These are phyloP conservation scores for Hypericum perforatum DNA, from an alignment of 345 rosid species.

Conservation along the genomic window DNA sequence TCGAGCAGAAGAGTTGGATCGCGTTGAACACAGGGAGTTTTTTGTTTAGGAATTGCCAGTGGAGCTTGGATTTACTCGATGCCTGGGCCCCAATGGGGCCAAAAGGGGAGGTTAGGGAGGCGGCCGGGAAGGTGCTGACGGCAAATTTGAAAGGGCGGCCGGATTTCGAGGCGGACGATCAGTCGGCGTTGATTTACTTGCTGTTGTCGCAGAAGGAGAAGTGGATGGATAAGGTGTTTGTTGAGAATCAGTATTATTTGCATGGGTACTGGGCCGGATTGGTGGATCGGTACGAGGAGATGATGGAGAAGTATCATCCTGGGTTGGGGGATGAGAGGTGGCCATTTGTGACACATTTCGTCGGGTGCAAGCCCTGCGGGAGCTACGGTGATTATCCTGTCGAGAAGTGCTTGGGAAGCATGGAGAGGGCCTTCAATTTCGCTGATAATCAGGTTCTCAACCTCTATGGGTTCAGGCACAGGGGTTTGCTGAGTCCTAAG, in stretches of 20 bases:
- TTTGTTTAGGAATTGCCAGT: slow-evolving; percentile 81
- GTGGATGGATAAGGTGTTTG: slow-evolving; percentile 82
- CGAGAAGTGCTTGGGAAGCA: slow-evolving; percentile 73
- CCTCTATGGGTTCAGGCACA: slow-evolving; percentile 77
- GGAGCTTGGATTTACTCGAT: slow-evolving; percentile 91
- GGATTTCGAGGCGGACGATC: slow-evolving; percentile 87
- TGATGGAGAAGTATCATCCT: slow-evolving; percentile 89
- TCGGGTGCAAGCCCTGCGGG: slow-evolving; percentile 95
- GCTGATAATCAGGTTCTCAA: slow-evolving; percentile 90
- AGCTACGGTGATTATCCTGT: slow-evolving; percentile 94
- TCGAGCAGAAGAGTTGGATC: slow-evolving; percentile 82
- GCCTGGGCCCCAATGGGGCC: slow-evolving; percentile 98
- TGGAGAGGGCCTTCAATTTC: slow-evolving; percentile 93
- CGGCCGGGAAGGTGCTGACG: slow-evolving; percentile 80
- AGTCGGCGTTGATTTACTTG: slow-evolving; percentile 83
- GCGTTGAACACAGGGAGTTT: slow-evolving; percentile 94
- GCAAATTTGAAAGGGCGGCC: slow-evolving; percentile 83
- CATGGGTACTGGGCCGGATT: slow-evolving; percentile 93
- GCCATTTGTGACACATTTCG: slow-evolving; percentile 93
- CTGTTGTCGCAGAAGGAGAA: slow-evolving; percentile 63
- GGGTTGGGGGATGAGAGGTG: slow-evolving; percentile 95
- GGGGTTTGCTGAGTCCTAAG: slow-evolving; percentile 90
- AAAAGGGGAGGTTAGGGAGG: slow-evolving; percentile 73
- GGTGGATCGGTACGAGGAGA: slow-evolving; percentile 89
- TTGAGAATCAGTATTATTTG: slow-evolving; percentile 86